These are phyloP conservation scores for Auriscalpium microsporum DNA, from an alignment of 768 basidiomycete species.

Conservation along the genomic window DNA sequence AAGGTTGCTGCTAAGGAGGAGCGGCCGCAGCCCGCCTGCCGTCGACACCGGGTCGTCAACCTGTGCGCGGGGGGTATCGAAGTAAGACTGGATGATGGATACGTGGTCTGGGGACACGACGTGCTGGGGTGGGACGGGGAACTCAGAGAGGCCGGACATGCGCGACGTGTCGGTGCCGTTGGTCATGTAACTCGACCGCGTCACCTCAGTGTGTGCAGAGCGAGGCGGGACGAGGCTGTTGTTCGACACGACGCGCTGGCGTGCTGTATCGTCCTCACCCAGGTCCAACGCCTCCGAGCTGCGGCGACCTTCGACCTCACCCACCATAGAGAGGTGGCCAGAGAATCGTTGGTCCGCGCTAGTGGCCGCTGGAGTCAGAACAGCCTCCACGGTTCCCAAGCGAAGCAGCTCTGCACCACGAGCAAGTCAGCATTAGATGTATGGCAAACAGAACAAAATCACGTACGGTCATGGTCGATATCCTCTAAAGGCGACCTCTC, in stretches of 20 bases:
- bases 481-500: constrained; percentile 21
- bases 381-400: constrained; percentile 42
- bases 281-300: constrained; percentile 9
- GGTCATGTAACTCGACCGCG: constrained; percentile 56
- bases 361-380: constrained; percentile 41
- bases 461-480: constrained; percentile 31
- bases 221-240: constrained; percentile 16
- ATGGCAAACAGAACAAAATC: constrained; percentile 7
- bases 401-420: constrained; percentile 35
- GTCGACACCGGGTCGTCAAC: background rate
- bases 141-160: constrained; percentile 68
- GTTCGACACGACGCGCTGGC: constrained; percentile 16
- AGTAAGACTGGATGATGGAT: constrained; percentile 4
- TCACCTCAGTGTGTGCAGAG: constrained; percentile 22
- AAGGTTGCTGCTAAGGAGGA: background rate
- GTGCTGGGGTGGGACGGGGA: constrained; percentile 51
- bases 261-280: constrained; percentile 1
- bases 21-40: background rate
- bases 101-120: constrained; percentile 4
- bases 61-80: constrained; percentile 1
- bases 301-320: background rate
- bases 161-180: constrained; percentile 43
- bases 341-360: constrained; percentile 30
- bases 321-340: constrained; percentile 19
- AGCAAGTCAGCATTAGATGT: background rate